Conservation (phyloP, 2,329 filamentous ascomycete genomes). For the Coniochaeta ligniaria region DNA sequence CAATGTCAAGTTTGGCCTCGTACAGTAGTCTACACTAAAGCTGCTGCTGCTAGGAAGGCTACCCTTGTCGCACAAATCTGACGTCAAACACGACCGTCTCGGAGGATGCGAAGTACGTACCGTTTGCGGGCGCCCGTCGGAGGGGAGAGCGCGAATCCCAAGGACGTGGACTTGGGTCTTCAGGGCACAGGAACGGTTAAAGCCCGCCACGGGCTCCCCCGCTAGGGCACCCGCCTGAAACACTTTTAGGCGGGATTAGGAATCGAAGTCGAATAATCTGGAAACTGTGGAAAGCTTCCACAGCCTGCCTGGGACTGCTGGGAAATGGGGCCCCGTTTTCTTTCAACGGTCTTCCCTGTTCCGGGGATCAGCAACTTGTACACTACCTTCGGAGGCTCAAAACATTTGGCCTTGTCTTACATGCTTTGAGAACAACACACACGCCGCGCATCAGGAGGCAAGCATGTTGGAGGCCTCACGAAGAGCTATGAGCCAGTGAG, state of each 20-base stretch:
- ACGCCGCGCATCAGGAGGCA: neutral
- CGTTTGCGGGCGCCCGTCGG: constrained; percentile 1
- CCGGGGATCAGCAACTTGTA: neutral
- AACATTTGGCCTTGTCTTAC: neutral
- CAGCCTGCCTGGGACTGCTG: neutral
- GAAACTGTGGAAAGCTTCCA: constrained; percentile 8
- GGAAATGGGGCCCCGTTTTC: constrained; percentile 1
- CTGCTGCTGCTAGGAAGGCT: neutral
- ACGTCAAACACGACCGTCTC: constrained; percentile 9
- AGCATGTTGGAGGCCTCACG: neutral
- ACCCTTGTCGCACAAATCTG: constrained; percentile 3
- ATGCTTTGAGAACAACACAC: neutral
- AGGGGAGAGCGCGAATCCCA: constrained; percentile 14
- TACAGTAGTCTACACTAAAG: neutral
- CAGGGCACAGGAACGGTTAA: constrained; percentile 11
- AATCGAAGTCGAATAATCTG: constrained; percentile 13
- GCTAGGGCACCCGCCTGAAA: constrained; percentile 13
- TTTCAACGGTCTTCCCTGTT: constrained; percentile 3
- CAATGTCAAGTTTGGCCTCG: neutral
- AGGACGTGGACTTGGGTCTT: constrained; percentile 24
- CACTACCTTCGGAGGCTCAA: neutral
- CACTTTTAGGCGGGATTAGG: constrained; percentile 12
- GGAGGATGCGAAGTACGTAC: constrained; percentile 1
- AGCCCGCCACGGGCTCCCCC: constrained; percentile 14
- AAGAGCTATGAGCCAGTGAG: neutral